Conservation (phyloP, 1,284 basidiomycete genomes). For the Vanrija sp. region DNA sequence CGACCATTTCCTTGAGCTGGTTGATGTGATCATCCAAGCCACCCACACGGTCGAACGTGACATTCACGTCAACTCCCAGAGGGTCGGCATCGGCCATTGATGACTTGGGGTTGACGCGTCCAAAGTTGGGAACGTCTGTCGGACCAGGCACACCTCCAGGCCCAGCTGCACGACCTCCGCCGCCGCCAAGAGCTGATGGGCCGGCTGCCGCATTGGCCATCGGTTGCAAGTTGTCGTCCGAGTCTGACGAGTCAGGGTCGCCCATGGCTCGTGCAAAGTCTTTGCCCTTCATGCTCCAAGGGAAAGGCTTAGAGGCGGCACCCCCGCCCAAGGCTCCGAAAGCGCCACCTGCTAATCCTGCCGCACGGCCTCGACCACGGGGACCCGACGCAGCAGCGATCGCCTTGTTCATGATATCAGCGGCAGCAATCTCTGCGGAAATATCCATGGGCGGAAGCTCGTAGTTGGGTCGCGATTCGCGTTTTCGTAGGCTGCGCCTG, state of each 20-base stretch:
- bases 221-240: slow-evolving; percentile 11
- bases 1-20: slow-evolving; percentile 97
- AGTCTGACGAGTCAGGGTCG: slow-evolving; percentile 43
- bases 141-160: slow-evolving; percentile 63
- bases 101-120: slow-evolving; percentile 48
- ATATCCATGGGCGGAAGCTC: slow-evolving; percentile 42
- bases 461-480: slow-evolving; percentile 45
- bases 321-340: slow-evolving; percentile 18
- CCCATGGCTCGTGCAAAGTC: slow-evolving; percentile 42
- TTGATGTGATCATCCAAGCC: slow-evolving; percentile 96
- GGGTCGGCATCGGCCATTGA: slow-evolving; percentile 96
- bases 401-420: slow-evolving; percentile 23
- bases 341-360: slow-evolving; percentile 28
- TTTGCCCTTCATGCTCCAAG: slow-evolving; percentile 31
- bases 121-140: slow-evolving; percentile 47
- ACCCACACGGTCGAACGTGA: slow-evolving; percentile 96
- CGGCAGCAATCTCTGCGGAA: slow-evolving; percentile 27
- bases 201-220: slow-evolving; percentile 1
- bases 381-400: slow-evolving; percentile 33
- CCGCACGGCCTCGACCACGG: slow-evolving; percentile 20
- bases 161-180: slow-evolving; percentile 50
- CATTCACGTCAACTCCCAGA: slow-evolving; percentile 85
- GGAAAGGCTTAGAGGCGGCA: slow-evolving; percentile 21
- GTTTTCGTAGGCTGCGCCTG: slow-evolving; percentile 39
- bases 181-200: slow-evolving; percentile 1